phyloP scores from a whole-genome alignment of 192 early-diverging fungal species.

The Coemansia sp. region DNA sequence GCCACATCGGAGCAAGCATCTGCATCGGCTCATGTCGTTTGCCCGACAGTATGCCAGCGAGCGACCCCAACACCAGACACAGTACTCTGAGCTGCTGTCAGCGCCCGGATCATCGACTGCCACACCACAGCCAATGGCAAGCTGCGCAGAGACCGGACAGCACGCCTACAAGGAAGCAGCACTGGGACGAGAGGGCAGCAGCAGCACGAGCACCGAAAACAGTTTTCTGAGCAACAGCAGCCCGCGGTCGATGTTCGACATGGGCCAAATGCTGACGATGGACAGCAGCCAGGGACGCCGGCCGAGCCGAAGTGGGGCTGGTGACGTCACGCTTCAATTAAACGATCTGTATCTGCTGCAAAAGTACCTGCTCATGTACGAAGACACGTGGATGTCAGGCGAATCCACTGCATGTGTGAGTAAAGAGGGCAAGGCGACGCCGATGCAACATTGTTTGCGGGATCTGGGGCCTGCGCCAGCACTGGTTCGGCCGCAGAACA shows the following conservation, averaged over 20 bases:
- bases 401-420: conserved; percentile 9
- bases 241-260: conserved; percentile 32
- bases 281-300: not conserved
- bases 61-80: not conserved
- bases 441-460: conserved; percentile 30
- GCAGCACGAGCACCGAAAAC: not conserved
- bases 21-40: not conserved
- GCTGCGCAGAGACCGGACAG: no score
- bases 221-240: conserved; percentile 20
- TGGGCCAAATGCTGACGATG: conserved; percentile 1
- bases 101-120: not conserved
- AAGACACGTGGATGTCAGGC: conserved; percentile 30
- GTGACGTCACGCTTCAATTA: conserved; percentile 26
- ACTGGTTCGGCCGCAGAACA: conserved; percentile 17
- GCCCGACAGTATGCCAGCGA: not conserved
- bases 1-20: not conserved
- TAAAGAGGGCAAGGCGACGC: not conserved
- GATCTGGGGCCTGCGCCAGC: conserved; percentile 26
- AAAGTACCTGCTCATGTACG: conserved; percentile 43
- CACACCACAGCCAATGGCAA: not conserved
- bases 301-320: conserved; percentile 2
- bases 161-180: not conserved
- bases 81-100: not conserved
- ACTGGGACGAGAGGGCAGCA: not conserved
- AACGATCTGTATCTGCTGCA: conserved; percentile 51